Percentiles rank a stretch among this genome's conserved stretches.
Evolutionary conservation across 2,329 filamentous ascomycete genomes (phyloP).

Genomic region (Aspergillus neotritici): DNA sequence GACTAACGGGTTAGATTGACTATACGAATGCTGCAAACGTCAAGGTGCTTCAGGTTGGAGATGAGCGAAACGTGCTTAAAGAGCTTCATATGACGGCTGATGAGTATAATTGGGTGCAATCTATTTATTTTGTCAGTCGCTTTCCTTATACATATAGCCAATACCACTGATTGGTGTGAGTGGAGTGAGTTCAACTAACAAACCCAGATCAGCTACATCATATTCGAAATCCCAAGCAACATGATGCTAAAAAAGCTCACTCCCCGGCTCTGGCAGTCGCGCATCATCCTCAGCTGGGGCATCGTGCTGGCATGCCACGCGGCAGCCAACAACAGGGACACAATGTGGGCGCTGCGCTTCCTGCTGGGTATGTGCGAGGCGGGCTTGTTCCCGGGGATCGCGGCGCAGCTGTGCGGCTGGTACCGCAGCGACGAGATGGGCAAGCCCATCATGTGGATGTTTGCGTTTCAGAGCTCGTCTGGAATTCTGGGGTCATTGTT

Average conservation of each 20-base stretch:
- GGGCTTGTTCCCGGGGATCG: slow-evolving; percentile 10
- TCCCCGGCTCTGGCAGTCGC: slow-evolving; percentile 8
- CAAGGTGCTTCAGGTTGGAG: slow-evolving; percentile 10
- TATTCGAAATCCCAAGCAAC: slow-evolving; percentile 12
- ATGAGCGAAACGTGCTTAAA: slow-evolving; percentile 6
- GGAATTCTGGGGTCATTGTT: slow-evolving; percentile 9
- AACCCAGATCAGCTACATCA: slow-evolving; percentile 11
- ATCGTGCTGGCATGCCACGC: slow-evolving; percentile 11
- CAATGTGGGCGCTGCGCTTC: slow-evolving; percentile 9
- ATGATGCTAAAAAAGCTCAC: slow-evolving; percentile 10
- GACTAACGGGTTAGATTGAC: slow-evolving; percentile 4
- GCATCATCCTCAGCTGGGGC: slow-evolving; percentile 11
- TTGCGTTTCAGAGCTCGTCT: slow-evolving; percentile 11
- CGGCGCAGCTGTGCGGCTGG: slow-evolving; percentile 12
- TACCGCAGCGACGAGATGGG: slow-evolving; percentile 14
- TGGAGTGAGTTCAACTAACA: no score
- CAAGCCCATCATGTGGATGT: slow-evolving; percentile 13
- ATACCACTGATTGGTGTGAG: no score
- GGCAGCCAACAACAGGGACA: slow-evolving; percentile 8
- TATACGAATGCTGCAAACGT: slow-evolving; percentile 10
- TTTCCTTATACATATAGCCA: neutral
- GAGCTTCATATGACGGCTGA: slow-evolving; percentile 8
- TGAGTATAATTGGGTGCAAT: slow-evolving; percentile 13
- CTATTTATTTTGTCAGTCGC: slow-evolving; percentile 10
- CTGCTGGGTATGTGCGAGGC: slow-evolving; percentile 11